phyloP scores from a whole-genome alignment of 345 rosid genomes.

The Boechera divaricarpa region DNA sequence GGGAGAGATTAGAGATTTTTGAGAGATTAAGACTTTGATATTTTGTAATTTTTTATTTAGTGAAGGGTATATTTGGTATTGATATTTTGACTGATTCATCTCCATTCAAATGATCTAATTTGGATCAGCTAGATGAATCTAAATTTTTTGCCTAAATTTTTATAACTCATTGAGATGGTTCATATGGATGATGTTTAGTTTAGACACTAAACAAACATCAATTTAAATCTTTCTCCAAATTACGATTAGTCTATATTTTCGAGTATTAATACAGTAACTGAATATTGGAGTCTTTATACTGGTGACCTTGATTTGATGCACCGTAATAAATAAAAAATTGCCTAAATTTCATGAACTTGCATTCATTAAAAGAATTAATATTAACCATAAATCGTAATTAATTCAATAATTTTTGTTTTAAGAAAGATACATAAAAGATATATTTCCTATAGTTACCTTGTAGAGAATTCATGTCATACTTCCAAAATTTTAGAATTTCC shows the following conservation, averaged over 20 bases:
- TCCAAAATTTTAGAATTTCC: neutral
- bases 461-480: slow-evolving; percentile 17
- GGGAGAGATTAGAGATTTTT: too few relatives aligned
- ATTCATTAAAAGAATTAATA: neutral
- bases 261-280: neutral
- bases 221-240: too few relatives aligned
- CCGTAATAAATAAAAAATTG: neutral
- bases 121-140: too few relatives aligned
- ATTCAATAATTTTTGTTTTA: neutral
- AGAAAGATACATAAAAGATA: neutral
- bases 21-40: too few relatives aligned
- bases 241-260: neutral
- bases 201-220: too few relatives aligned
- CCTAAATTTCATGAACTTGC: slow-evolving; percentile 14
- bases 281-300: neutral
- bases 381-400: neutral
- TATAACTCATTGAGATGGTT: too few relatives aligned
- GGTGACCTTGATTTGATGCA: neutral
- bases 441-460: neutral
- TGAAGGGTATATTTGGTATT: too few relatives aligned
- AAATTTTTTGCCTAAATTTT: too few relatives aligned
- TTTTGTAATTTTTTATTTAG: too few relatives aligned
- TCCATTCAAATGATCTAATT: too few relatives aligned
- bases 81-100: too few relatives aligned
- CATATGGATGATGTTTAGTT: too few relatives aligned